Base-by-base conservation (phyloP, 2,329 filamentous ascomycete species). In the Coniochaeta prunicola region DNA sequence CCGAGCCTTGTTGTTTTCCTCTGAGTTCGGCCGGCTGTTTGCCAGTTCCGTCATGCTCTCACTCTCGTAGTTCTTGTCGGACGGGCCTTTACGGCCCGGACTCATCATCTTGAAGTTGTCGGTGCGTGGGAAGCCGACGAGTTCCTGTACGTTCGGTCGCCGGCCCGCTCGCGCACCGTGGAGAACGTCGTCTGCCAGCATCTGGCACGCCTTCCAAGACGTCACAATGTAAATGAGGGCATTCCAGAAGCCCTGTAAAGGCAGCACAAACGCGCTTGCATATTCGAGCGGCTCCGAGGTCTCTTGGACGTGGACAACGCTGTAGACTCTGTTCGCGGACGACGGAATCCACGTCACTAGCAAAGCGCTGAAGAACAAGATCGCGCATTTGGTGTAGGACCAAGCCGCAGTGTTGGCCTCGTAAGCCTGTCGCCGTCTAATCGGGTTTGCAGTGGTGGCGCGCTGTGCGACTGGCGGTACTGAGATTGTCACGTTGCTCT, bases 201-300 rank as follows among this genome's bases (percentile, higher is more conserved):
- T 72, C 68, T 80, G 80, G 67, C 85, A 86, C 0, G 86, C 86
- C 56, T 81, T 73, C 78, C 85, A 83, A 6, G 87, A 90, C 1
- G 88, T 91, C 12, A 83, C 79, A 17, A 85, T 73, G 71, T 94
- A 96, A 64, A 96, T 91, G 59, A 89, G 71, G 19, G 86, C 83
- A 69, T 96, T 96, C 90, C 90, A 94, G 66, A 92, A 89, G 0
- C 91, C 91, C 69, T 96, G 91, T 0, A 92, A 79, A 0, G 91
- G 90, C 9, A 96, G 79, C 1, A 94, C 90, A 42, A 91, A 80
- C 0, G 88, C 85, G 24, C 88, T 87, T 63, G 86, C 82, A 63
- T 88, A 85, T 65, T 90, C 85, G 26, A 94, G 80, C 0, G 79
- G 75, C 30, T 86, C 79, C 8, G 77, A 80, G 0, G 80, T 73